Evolutionary conservation across 2,329 filamentous ascomycete genomes (phyloP).

Genomic region (Diaporthe eres): DNA sequence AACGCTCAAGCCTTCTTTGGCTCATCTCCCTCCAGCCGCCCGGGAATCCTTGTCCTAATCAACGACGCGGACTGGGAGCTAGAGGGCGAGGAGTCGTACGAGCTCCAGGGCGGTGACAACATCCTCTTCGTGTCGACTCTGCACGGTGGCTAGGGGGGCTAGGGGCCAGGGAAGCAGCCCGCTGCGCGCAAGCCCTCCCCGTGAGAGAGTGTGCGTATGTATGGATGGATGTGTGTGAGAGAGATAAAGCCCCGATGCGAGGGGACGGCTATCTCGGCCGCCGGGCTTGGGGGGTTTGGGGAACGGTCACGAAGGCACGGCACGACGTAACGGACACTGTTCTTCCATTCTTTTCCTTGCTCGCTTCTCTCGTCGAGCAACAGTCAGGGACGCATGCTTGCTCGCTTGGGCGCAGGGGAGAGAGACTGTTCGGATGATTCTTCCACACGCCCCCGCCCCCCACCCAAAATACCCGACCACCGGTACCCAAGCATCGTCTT

Average conservation of each 20-base stretch:
- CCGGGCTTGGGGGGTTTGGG: neutral
- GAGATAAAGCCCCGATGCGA: conserved; percentile 13
- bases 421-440: neutral
- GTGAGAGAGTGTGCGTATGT: neutral
- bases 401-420: neutral
- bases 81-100: conserved; percentile 93
- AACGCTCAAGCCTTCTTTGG: conserved; percentile 9
- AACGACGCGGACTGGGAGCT: conserved; percentile 99
- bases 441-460: neutral
- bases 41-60: conserved; percentile 95
- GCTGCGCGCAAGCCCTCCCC: neutral
- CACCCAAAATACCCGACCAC: neutral
- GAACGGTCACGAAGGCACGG: neutral
- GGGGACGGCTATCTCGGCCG: conserved; percentile 18
- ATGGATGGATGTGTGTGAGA: neutral
- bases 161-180: neutral
- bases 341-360: neutral
- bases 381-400: neutral
- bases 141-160: conserved; percentile 80
- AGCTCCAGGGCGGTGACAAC: conserved; percentile 85
- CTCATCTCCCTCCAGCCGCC: conserved; percentile 72
- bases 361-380: neutral
- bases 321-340: neutral
- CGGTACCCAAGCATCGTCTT: neutral
- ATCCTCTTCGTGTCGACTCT: conserved; percentile 97